Conservation (phyloP, 1,139 yeast genomes). For the Hemisphaericaspora subhashii region DNA sequence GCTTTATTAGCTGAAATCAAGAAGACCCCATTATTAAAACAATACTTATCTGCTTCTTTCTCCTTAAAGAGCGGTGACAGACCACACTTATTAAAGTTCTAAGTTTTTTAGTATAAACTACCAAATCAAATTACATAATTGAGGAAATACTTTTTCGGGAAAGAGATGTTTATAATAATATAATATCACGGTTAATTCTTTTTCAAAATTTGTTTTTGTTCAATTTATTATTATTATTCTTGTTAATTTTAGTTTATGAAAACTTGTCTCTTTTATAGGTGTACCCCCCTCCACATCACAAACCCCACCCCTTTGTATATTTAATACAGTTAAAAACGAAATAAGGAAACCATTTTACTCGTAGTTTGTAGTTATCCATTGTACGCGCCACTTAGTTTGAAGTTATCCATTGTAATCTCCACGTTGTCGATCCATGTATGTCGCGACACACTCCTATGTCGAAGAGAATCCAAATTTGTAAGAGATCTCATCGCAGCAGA, state of each 20-base stretch:
- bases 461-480: too few relatives aligned
- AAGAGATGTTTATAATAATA: slow-evolving; percentile 1
- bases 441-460: too few relatives aligned
- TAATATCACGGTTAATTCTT: slow-evolving; percentile 1
- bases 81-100: slow-evolving; percentile 98
- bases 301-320: slow-evolving; percentile 32
- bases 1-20: slow-evolving; percentile 92
- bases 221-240: slow-evolving; percentile 1
- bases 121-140: slow-evolving; percentile 9
- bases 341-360: background rate
- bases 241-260: slow-evolving; percentile 1
- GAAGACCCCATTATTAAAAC: slow-evolving; percentile 97
- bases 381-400: background rate
- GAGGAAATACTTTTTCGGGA: slow-evolving; percentile 1
- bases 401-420: background rate
- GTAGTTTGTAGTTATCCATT: too few relatives aligned
- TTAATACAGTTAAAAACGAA: slow-evolving; percentile 30
- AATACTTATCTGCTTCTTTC: slow-evolving; percentile 96
- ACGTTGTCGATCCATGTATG: too few relatives aligned
- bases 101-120: slow-evolving; percentile 28
- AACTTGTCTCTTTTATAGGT: slow-evolving; percentile 14
- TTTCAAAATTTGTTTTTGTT: background rate
- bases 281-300: slow-evolving; percentile 12
- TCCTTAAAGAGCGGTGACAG: slow-evolving; percentile 98
- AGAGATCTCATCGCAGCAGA: background rate